Evolutionary conservation across 2,329 filamentous ascomycete species (phyloP).

Genomic region (Xylaria multiplex): DNA sequence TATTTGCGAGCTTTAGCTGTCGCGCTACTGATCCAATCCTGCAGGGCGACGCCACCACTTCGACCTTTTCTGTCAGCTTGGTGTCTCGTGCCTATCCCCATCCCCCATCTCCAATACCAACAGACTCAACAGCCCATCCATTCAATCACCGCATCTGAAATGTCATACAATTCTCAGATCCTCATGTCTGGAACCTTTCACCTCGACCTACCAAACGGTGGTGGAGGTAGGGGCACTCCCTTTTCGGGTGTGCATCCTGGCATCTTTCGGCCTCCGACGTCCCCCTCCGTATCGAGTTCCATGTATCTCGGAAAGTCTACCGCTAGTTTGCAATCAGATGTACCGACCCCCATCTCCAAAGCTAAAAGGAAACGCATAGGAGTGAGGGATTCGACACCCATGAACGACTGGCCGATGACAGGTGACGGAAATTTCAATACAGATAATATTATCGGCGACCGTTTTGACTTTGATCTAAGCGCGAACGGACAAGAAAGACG

Average conservation of each 20-base stretch:
- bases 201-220: slow-evolving; percentile 46
- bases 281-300: slow-evolving; percentile 53
- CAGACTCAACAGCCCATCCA: background rate
- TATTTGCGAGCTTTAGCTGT: background rate
- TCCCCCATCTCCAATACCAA: background rate
- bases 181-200: slow-evolving; percentile 51
- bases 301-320: slow-evolving; percentile 54
- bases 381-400: slow-evolving; percentile 49
- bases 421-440: slow-evolving; percentile 43
- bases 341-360: slow-evolving; percentile 47
- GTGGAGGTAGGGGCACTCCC: slow-evolving; percentile 35
- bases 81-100: background rate
- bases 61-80: background rate
- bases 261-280: slow-evolving; percentile 59
- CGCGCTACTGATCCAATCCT: slow-evolving; percentile 3
- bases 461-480: slow-evolving; percentile 35
- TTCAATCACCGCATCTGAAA: slow-evolving; percentile 15
- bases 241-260: slow-evolving; percentile 55
- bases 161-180: slow-evolving; percentile 47
- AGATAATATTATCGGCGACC: slow-evolving; percentile 45
- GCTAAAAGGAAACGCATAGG: slow-evolving; percentile 60
- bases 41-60: background rate
- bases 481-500: slow-evolving; percentile 44
- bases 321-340: slow-evolving; percentile 53
- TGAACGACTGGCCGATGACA: slow-evolving; percentile 47